Base-by-base conservation (phyloP, 345 rosid genomes). In the Punica granatum region DNA sequence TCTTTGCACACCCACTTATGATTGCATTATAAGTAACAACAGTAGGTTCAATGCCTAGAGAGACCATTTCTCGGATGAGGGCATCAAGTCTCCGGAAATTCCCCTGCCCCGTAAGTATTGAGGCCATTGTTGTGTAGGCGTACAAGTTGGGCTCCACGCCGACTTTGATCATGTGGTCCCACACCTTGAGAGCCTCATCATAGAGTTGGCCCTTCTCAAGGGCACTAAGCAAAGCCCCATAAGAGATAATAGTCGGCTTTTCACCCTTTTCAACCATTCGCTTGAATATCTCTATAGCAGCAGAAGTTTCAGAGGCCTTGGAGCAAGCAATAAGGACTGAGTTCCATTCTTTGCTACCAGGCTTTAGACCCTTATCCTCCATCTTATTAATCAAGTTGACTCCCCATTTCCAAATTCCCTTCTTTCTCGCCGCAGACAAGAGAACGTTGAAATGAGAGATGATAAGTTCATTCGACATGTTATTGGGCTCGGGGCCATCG, bases 321-420 rank as follows among this genome's bases (percentile, higher is more conserved):
- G 98, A 89, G 72, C 98, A 93, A 4, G 97, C 96, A 35, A 89
- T 80, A 53, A 93, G 96, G 79, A 90, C 98, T 0, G 91, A 85
- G 53, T 93, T 86, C 96, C 91, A 93, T 54, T 89, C 85, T 66
- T 80, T 84, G 68, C 83, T 85, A 72, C 88, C 87, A 0, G 97
- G 97, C 70, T 87, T 87, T 63, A 93, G 76, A 34, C 96, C 96
- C 68, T 86, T 89, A 4, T 90, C 96, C 78, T 89, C 88, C 98
- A 93, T 90, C 75, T 86, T 90, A 80, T 86, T 79, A 33, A 93
- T 82, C 77, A 93, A 67, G 66, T 84, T 79, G 34, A 90, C 75
- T 58, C 96, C 94, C 96, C 96, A 90, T 77, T 83, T 85, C 98
- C 98, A 93, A 64, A 85, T 83, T 30, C 97, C 97, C 80, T 86